These are phyloP conservation scores for Alloteropsis angusta DNA, from an alignment of 202 grass and related monocot genomes.

Conservation along the genomic window DNA sequence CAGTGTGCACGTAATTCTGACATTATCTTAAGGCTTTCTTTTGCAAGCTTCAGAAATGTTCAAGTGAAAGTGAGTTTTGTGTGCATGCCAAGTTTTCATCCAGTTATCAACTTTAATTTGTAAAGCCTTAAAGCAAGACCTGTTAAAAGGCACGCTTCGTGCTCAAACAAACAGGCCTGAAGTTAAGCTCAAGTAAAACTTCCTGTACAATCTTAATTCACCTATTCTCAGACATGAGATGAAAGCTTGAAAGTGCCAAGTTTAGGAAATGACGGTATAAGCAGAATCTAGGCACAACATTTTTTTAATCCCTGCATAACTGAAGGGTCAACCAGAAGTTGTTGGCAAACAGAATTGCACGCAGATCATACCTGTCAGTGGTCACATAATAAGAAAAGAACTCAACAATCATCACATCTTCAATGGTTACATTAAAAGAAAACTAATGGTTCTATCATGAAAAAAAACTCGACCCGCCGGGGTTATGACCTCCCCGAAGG, in stretches of 20 bases:
- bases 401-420: background rate
- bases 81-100: background rate
- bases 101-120: background rate
- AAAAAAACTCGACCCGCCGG: too few relatives aligned
- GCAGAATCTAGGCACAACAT: background rate
- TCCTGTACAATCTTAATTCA: constrained; percentile 4
- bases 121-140: constrained; percentile 21
- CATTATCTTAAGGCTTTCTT: background rate
- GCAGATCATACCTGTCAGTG: background rate
- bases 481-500: too few relatives aligned
- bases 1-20: background rate
- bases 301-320: background rate
- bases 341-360: background rate
- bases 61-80: background rate
- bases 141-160: constrained; percentile 24
- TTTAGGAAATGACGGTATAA: background rate
- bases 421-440: background rate
- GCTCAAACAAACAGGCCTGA: constrained; percentile 16
- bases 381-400: background rate
- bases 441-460: background rate
- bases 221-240: background rate
- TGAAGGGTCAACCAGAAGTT: background rate
- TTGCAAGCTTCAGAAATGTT: background rate
- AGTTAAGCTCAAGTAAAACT: background rate
- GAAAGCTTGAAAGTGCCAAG: background rate